These are phyloP conservation scores for Sonneratia alba DNA, from an alignment of 345 rosid species.

Conservation along the genomic window DNA sequence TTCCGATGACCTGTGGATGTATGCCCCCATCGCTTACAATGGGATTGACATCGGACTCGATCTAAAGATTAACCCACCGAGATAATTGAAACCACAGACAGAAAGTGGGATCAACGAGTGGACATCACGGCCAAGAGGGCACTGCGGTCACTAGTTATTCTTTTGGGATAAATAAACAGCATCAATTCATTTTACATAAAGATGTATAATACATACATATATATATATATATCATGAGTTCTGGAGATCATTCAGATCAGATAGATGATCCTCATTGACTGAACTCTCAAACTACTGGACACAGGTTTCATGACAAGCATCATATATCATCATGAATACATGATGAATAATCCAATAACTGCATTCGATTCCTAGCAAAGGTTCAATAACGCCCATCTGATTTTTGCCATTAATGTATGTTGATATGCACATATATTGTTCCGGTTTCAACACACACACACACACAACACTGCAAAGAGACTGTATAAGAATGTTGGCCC, in stretches of 20 bases:
- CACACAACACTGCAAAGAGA: too few relatives aligned
- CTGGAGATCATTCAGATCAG: background rate
- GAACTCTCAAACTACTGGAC: background rate
- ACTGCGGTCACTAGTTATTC: background rate
- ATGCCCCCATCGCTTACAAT: slow-evolving; percentile 78
- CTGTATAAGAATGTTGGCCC: too few relatives aligned
- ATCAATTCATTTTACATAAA: background rate
- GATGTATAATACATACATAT: background rate
- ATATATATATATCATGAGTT: background rate
- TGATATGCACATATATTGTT: too few relatives aligned
- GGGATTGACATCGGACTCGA: slow-evolving; percentile 73
- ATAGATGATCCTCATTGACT: background rate
- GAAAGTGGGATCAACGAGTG: background rate
- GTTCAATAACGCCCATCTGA: background rate
- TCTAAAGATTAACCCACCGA: slow-evolving; percentile 24
- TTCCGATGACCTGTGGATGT: slow-evolving; percentile 91
- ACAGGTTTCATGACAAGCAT: too few relatives aligned
- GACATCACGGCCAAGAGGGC: background rate
- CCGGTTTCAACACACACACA: too few relatives aligned
- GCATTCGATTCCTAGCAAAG: background rate
- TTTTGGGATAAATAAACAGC: background rate
- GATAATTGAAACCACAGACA: background rate
- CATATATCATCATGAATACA: too few relatives aligned
- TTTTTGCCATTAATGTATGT: too few relatives aligned
- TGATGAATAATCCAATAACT: background rate